phyloP scores from a whole-genome alignment of 2,329 filamentous ascomycete species.

The Cladosporium austrohemisphaericum region DNA sequence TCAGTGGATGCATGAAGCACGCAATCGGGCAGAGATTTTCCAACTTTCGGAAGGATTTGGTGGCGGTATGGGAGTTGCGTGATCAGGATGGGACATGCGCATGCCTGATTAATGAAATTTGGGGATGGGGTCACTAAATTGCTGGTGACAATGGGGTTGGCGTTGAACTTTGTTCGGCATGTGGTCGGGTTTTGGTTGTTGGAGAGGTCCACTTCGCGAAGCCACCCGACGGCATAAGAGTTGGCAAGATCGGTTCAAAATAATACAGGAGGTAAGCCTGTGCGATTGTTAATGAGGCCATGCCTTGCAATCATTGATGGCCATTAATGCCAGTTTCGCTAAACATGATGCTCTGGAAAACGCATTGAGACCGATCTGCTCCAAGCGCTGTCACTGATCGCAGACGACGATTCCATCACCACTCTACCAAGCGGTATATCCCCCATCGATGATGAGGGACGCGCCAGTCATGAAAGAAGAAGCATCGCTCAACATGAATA shows the following conservation, averaged over 20 bases:
- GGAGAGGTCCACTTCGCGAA: no score
- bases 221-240: no score
- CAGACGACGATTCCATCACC: background rate
- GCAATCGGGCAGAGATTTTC: conserved; percentile 12
- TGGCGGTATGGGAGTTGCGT: background rate
- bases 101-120: background rate
- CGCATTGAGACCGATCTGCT: background rate
- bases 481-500: conserved; percentile 32
- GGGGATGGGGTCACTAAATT: background rate
- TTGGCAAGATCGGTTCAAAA: no score
- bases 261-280: no score
- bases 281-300: no score
- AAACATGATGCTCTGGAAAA: background rate
- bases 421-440: conserved; percentile 24
- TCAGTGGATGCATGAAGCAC: conserved; percentile 11
- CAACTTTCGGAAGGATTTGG: background rate
- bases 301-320: no score
- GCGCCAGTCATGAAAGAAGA: conserved; percentile 29
- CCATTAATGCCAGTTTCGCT: no score
- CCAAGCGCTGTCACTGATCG: background rate
- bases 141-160: background rate
- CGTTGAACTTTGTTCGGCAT: background rate
- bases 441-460: conserved; percentile 29
- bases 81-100: background rate
- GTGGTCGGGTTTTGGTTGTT: no score